Evolutionary conservation across 257 asterid genomes (phyloP).

Genomic region (Gynochthodes officinalis): DNA sequence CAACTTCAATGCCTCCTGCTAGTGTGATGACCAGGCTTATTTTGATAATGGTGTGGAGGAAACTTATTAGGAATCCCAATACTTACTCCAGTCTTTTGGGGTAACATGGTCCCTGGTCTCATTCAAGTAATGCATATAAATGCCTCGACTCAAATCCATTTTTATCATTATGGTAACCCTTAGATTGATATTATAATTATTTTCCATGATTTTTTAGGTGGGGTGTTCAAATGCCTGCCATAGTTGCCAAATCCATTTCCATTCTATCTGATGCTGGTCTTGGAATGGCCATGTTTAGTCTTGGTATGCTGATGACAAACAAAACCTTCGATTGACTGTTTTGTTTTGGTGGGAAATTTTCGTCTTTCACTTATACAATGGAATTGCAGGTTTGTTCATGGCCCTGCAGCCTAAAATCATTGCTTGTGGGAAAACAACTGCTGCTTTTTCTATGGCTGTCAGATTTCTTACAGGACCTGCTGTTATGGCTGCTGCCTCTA

Average conservation of each 20-base stretch:
- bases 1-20: slow-evolving; percentile 41
- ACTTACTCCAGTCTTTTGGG: slow-evolving; percentile 49
- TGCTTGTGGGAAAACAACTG: slow-evolving; percentile 45
- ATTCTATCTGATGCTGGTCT: slow-evolving; percentile 50
- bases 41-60: slow-evolving; percentile 50
- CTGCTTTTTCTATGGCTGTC: slow-evolving; percentile 40
- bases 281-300: slow-evolving; percentile 56
- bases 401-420: slow-evolving; percentile 46
- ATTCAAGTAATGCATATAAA: slow-evolving; percentile 26
- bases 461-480: slow-evolving; percentile 48
- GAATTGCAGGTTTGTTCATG: slow-evolving; percentile 44
- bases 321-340: not conserved
- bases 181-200: not conserved
- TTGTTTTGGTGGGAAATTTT: too few relatives aligned
- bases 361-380: not conserved
- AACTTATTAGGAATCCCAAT: slow-evolving; percentile 43
- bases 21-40: slow-evolving; percentile 49
- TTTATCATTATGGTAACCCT: not conserved
- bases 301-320: slow-evolving; percentile 31
- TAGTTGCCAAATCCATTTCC: slow-evolving; percentile 41
- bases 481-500: slow-evolving; percentile 50
- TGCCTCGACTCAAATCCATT: not conserved
- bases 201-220: slow-evolving; percentile 28
- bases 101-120: slow-evolving; percentile 43
- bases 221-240: slow-evolving; percentile 45